phyloP scores from a whole-genome alignment of 805 yeast genomes.

The Candida arabinofermentans region DNA sequence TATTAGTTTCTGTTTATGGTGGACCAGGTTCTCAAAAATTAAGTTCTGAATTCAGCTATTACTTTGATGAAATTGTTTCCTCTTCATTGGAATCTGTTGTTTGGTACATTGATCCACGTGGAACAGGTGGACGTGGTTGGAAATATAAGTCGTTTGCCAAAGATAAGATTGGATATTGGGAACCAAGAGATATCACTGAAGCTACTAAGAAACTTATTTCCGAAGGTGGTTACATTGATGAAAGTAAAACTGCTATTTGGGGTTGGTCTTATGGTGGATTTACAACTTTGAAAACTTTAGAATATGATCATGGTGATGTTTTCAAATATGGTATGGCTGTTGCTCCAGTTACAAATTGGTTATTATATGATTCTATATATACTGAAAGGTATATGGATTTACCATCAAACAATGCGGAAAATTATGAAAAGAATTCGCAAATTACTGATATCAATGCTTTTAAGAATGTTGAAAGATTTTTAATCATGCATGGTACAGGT shows the following conservation, averaged over 20 bases:
- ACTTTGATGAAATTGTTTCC: slow-evolving; percentile 57
- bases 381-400: slow-evolving; percentile 72
- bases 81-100: slow-evolving; percentile 58
- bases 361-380: slow-evolving; percentile 69
- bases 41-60: slow-evolving; percentile 41
- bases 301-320: slow-evolving; percentile 54
- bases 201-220: slow-evolving; percentile 48
- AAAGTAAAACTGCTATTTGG: slow-evolving; percentile 63
- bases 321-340: slow-evolving; percentile 78
- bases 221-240: slow-evolving; percentile 45
- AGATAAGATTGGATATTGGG: slow-evolving; percentile 66
- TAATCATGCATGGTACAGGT: slow-evolving; percentile 78
- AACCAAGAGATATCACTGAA: slow-evolving; percentile 61
- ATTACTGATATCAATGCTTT: slow-evolving; percentile 41
- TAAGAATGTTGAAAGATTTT: slow-evolving; percentile 47
- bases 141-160: slow-evolving; percentile 52
- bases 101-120: slow-evolving; percentile 72
- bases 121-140: slow-evolving; percentile 82
- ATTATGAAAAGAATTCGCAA: slow-evolving; percentile 44
- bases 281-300: slow-evolving; percentile 68
- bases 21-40: slow-evolving; percentile 77
- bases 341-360: slow-evolving; percentile 84
- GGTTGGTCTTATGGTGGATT: slow-evolving; percentile 91
- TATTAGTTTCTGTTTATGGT: slow-evolving; percentile 68
- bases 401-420: slow-evolving; percentile 45